Base-by-base conservation (phyloP, 176 grass and related monocot genomes). In the Saccharum spontaneum region DNA sequence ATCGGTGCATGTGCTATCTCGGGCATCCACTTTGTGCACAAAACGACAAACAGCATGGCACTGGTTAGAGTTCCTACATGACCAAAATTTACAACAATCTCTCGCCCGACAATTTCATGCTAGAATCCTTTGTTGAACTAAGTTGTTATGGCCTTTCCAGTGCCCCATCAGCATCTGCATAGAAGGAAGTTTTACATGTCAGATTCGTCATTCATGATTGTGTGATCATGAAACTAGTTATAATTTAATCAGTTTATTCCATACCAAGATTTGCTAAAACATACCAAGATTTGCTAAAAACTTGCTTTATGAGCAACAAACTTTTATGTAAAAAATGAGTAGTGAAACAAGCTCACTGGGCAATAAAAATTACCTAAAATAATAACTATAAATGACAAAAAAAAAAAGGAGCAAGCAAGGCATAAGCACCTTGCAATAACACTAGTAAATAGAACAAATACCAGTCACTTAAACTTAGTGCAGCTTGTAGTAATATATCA, bases 31-130 rank as follows among this genome's bases (percentile, higher is more conserved):
- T 85, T 84, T 81, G 54, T 72, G 40, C 63, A 36, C 74, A 75
- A 80, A 79, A 84, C 18, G 38, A 77, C 80, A 81, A 48, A 38
- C 73, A 31, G 22, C 30, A 63, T 71, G 43, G 63, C 70, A 76
- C 23, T 57, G 72, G 77, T 88, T 85, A 81, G 89, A 74, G 76
- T 77, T 77, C 76, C 85, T 91, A 91, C 48, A 85, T 81, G 40
- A 70, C 85, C 85, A 88, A 85, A 91, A 91, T 88, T 80, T 91
- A 91, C 89, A 88, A 77, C 71, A 67, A 79, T 89, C 75, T 40
- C 75, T 40, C 9, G 61, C 45, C 24, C 36, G n/a, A 70, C 70
- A 69, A 76, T 87, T 80, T 80, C 44, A 55, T 22, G 71, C 63
- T 55, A 87, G 34, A 87, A 84, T 88, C 69, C 69, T 79, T 87